Base-by-base conservation (phyloP, 441 rosid species). In the Erodium chrysanthum region DNA sequence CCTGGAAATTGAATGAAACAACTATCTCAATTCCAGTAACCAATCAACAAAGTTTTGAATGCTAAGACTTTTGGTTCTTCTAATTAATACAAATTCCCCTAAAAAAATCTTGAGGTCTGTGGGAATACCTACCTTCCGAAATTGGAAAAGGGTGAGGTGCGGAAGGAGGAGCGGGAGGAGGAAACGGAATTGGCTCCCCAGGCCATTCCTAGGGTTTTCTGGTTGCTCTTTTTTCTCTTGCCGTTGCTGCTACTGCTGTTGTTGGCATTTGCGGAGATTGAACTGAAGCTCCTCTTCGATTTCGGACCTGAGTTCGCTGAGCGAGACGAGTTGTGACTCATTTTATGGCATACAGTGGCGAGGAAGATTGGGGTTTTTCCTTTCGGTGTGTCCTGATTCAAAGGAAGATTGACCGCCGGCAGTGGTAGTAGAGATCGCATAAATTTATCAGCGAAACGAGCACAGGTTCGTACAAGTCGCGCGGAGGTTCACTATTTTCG, bases 191-290 rank as follows among this genome's bases (percentile, higher is more conserved):
- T 86, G 48, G 91, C 80, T 9, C 98, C 92, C 98, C 98, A 92
- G 64, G 90, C 94, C 83, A 76, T 75, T 70, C 96, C 98, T 80
- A 88, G 89, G 85, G 98, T 88, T 83, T 88, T 87, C 83, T 87
- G 97, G 75, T 84, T 84, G 66, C 76, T 72, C 66, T 66, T 81
- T 50, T 68, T 74, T 85, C 70, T 83, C 65, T 83, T 86, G 31
- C 46, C 74, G 50, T 64, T 79, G 70, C 68, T 78, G 71, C 29
- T 71, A 0, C 50, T 58, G 69, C 76, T 71, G 31, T 64, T 21
- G 44, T 54, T 50, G 62, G 52, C 74, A 18, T 77, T 84, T 44
- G 90, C 76, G 23, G 85, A 65, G 50, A 66, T 74, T 12, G 88
- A 84, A 79, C 71, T 82, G 50, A 78, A 62, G 80, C 90, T 84